phyloP scores from a whole-genome alignment of 1,284 basidiomycete genomes.

The Cutaneotrichosporon cyanovorans region DNA sequence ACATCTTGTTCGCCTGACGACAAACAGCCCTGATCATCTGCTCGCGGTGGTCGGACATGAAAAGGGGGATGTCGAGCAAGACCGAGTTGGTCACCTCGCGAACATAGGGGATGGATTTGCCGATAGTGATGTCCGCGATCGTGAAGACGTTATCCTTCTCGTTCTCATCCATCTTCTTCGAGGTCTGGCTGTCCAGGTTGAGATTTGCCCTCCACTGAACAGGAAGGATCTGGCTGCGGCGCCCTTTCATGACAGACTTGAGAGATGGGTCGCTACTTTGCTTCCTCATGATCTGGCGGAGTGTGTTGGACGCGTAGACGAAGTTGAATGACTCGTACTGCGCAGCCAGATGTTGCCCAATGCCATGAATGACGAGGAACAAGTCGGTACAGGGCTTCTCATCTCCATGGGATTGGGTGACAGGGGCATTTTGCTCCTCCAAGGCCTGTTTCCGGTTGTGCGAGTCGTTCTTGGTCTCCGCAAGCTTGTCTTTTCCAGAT shows the following conservation, averaged over 20 bases:
- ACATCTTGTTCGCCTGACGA: constrained; percentile 47
- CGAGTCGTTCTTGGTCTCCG: constrained; percentile 8
- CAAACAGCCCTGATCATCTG: constrained; percentile 52
- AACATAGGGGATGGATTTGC: constrained; percentile 49
- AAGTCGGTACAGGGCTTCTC: constrained; percentile 48
- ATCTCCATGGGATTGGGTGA: constrained; percentile 37
- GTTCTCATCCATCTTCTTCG: constrained; percentile 46
- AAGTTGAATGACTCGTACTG: constrained; percentile 51
- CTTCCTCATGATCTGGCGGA: constrained; percentile 46
- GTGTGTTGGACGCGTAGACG: constrained; percentile 50
- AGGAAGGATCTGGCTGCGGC: constrained; percentile 50
- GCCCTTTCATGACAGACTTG: constrained; percentile 46
- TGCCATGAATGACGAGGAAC: constrained; percentile 50
- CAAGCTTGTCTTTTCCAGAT: background rate
- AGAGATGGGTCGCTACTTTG: constrained; percentile 47
- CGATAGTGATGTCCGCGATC: constrained; percentile 49
- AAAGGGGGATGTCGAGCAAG: constrained; percentile 49
- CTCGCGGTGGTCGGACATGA: constrained; percentile 49
- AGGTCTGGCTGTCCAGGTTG: constrained; percentile 46
- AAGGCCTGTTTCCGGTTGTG: constrained; percentile 17
- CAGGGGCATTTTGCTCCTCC: constrained; percentile 40
- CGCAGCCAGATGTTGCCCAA: constrained; percentile 48
- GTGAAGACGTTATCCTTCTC: constrained; percentile 49
- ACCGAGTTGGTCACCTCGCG: constrained; percentile 50
- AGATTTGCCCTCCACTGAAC: constrained; percentile 53